Conservation (phyloP, 352 stramenopile species). For the Pythium volutum region DNA sequence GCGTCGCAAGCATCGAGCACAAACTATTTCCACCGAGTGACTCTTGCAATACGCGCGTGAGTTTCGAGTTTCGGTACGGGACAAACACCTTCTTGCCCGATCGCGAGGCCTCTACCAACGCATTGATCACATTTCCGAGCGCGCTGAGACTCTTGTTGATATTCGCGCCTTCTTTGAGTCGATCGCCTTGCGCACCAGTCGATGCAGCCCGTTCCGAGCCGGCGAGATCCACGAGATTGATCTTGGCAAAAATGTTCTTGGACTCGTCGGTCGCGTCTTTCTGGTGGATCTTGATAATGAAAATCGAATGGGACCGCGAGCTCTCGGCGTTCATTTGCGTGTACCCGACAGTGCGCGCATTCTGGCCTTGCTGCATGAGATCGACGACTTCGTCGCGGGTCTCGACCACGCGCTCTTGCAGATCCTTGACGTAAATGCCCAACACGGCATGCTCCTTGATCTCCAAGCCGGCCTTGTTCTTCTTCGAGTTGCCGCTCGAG, state of each 20-base stretch:
- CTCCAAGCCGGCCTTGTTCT: constrained; percentile 55
- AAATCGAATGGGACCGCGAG: constrained; percentile 94
- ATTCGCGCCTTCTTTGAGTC: constrained; percentile 91
- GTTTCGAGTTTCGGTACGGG: constrained; percentile 93
- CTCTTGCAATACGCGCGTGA: constrained; percentile 92
- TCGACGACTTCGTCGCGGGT: constrained; percentile 83
- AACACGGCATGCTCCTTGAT: constrained; percentile 94
- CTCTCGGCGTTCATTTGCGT: constrained; percentile 95
- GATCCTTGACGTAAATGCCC: constrained; percentile 93
- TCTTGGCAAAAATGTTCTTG: constrained; percentile 90
- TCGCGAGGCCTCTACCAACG: constrained; percentile 80
- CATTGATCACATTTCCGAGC: constrained; percentile 93
- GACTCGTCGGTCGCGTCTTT: constrained; percentile 83
- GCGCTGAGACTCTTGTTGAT: constrained; percentile 94
- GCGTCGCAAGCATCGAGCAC: constrained; percentile 95
- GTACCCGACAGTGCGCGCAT: constrained; percentile 68
- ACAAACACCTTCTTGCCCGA: constrained; percentile 89
- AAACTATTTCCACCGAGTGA: constrained; percentile 91
- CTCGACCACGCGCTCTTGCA: constrained; percentile 87
- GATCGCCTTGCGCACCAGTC: constrained; percentile 87
- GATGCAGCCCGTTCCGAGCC: constrained; percentile 89
- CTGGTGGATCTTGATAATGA: constrained; percentile 95
- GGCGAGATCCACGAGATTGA: constrained; percentile 94
- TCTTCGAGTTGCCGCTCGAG: constrained; percentile 54
- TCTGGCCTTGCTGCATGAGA: constrained; percentile 67